phyloP scores from a whole-genome alignment of 2,329 filamentous ascomycete species.

The Sarocladium strictum region DNA sequence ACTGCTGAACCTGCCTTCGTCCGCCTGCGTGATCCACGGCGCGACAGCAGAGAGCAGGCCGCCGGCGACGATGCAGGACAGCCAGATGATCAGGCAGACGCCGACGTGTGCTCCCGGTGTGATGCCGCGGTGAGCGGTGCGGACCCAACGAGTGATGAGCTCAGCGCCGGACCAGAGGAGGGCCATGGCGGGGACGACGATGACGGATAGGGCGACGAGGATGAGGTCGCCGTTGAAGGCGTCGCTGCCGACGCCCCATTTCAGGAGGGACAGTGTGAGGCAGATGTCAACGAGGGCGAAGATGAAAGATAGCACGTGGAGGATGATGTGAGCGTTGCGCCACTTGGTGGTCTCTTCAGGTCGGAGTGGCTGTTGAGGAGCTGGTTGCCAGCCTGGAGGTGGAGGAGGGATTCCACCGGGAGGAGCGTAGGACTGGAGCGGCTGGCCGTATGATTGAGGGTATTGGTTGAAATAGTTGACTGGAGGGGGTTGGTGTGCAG shows the following conservation, averaged over 20 bases:
- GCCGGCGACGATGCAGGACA: conserved; percentile 23
- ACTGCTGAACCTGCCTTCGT: conserved; percentile 5
- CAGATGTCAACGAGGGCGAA: conserved; percentile 21
- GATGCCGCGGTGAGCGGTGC: conserved; percentile 28
- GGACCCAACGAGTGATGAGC: conserved; percentile 28
- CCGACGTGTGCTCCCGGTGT: conserved; percentile 39
- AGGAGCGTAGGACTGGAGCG: conserved; percentile 19
- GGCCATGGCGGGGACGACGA: conserved; percentile 21
- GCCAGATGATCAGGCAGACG: conserved; percentile 35
- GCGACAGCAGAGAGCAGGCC: conserved; percentile 17
- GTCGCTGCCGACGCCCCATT: conserved; percentile 7
- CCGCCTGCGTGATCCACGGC: conserved; percentile 7
- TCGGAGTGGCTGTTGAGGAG: conserved; percentile 12
- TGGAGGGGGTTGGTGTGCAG: conserved; percentile 7
- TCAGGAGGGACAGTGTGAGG: conserved; percentile 20
- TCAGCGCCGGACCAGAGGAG: conserved; percentile 34
- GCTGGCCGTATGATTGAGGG: conserved; percentile 20
- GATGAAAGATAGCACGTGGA: conserved; percentile 23
- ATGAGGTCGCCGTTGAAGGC: conserved; percentile 9
- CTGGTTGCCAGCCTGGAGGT: conserved; percentile 10
- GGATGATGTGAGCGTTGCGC: conserved; percentile 23
- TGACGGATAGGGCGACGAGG: conserved; percentile 11
- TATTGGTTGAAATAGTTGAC: conserved; percentile 13
- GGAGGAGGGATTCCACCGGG: conserved; percentile 10
- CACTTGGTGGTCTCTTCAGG: conserved; percentile 17